These are phyloP conservation scores for Juglanconis oblonga DNA, from an alignment of 2,329 filamentous ascomycete genomes.

Conservation along the genomic window DNA sequence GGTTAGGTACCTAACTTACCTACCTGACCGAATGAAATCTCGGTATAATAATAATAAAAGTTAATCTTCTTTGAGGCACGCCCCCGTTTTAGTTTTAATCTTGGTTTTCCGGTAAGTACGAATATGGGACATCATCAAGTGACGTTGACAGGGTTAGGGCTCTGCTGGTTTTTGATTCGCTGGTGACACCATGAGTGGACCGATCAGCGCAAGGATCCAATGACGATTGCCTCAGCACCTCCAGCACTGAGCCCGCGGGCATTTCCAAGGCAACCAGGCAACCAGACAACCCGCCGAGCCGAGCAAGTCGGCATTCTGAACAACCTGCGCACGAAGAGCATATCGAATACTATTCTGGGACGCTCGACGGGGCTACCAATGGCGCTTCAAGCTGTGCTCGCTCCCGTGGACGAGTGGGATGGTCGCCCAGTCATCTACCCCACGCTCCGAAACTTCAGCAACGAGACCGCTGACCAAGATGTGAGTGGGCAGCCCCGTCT, in stretches of 20 bases:
- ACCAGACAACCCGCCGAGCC: background rate
- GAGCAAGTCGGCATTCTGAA: background rate
- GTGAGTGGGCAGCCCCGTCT: background rate
- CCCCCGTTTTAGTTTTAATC: background rate
- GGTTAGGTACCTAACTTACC: too few relatives aligned
- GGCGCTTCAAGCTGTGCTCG: background rate
- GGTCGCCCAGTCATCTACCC: background rate
- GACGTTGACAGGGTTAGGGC: slow-evolving; percentile 12
- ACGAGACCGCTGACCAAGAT: slow-evolving; percentile 7
- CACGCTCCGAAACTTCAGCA: background rate
- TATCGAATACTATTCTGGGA: background rate
- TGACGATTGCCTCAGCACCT: background rate
- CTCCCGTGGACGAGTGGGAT: background rate
- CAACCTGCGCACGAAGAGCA: background rate
- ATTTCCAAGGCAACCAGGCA: background rate
- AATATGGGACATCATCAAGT: background rate
- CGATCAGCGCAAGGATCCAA: background rate
- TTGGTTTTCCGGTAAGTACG: background rate
- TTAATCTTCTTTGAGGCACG: background rate
- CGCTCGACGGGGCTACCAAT: background rate
- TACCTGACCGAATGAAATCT: too few relatives aligned
- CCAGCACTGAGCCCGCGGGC: background rate
- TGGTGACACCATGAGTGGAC: background rate
- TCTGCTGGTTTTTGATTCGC: background rate
- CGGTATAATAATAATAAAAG: background rate